Evolutionary conservation across 2,329 filamentous ascomycete genomes (phyloP).

Genomic region (Parascedosporium putredinis): DNA sequence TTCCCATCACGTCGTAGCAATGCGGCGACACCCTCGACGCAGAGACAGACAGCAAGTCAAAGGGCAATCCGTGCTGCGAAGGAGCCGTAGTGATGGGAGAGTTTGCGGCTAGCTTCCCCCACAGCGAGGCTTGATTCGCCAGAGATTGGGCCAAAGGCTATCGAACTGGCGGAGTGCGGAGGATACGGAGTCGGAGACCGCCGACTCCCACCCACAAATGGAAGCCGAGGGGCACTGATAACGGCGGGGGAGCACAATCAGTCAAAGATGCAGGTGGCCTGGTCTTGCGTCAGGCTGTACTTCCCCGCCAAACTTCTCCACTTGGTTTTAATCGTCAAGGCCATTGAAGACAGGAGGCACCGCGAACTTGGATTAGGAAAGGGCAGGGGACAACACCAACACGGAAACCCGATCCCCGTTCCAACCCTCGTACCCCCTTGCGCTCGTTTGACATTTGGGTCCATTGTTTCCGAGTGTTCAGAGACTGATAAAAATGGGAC

Average conservation of each 20-base stretch:
- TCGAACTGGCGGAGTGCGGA: neutral
- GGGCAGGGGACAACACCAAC: too few relatives aligned
- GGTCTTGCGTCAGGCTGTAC: neutral
- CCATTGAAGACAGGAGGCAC: too few relatives aligned
- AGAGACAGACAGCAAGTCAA: neutral
- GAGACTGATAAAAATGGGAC: neutral
- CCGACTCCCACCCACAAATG: neutral
- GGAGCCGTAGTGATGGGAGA: neutral
- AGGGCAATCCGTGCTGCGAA: neutral
- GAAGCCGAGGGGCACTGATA: neutral
- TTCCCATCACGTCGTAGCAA: too few relatives aligned
- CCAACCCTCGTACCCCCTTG: too few relatives aligned
- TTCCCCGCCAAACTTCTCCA: too few relatives aligned
- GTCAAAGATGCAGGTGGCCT: neutral
- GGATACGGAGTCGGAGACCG: slow-evolving; percentile 3
- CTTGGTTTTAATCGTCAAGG: too few relatives aligned
- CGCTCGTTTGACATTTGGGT: too few relatives aligned
- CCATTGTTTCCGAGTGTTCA: too few relatives aligned
- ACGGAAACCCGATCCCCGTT: too few relatives aligned
- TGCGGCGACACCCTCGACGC: too few relatives aligned
- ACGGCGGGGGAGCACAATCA: neutral
- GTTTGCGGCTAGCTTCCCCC: neutral
- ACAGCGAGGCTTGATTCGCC: neutral
- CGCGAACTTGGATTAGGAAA: too few relatives aligned
- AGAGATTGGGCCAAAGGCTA: neutral